These are phyloP conservation scores for Helotiales sp. DNA, from an alignment of 2,329 filamentous ascomycete species.

Conservation along the genomic window DNA sequence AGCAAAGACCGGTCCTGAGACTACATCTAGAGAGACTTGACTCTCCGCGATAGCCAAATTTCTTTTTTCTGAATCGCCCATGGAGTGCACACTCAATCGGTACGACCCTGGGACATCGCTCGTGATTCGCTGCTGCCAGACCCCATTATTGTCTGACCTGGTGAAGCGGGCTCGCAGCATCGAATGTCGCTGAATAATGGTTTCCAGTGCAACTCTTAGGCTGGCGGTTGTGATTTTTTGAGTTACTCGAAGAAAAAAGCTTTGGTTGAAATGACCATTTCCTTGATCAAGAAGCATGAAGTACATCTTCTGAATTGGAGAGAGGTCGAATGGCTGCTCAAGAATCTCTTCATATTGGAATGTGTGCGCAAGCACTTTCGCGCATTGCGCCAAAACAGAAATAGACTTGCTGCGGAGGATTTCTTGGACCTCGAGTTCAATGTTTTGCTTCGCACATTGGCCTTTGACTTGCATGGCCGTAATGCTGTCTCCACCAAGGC, in stretches of 20 bases:
- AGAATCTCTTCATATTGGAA: neutral
- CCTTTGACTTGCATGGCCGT: slow-evolving; percentile 1
- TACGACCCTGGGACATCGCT: neutral
- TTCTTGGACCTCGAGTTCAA: neutral
- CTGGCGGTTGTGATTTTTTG: neutral
- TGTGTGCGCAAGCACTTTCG: neutral
- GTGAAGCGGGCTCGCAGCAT: neutral
- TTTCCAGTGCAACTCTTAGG: neutral
- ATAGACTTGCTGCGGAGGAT: neutral
- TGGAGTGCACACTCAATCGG: neutral
- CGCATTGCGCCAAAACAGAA: neutral
- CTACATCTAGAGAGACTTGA: neutral
- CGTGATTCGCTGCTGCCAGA: neutral
- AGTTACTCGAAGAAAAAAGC: neutral
- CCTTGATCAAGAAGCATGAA: neutral
- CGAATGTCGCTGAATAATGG: neutral
- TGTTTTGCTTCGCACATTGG: neutral
- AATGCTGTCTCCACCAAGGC: neutral
- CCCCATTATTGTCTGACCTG: neutral
- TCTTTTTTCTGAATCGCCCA: neutral
- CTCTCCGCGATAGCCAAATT: neutral
- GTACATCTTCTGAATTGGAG: neutral
- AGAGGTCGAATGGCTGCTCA: neutral
- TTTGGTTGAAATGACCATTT: neutral
- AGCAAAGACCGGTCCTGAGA: neutral